Evolutionary conservation across 2,329 filamentous ascomycete genomes (phyloP).

Genomic region (Colletotrichum lentis): DNA sequence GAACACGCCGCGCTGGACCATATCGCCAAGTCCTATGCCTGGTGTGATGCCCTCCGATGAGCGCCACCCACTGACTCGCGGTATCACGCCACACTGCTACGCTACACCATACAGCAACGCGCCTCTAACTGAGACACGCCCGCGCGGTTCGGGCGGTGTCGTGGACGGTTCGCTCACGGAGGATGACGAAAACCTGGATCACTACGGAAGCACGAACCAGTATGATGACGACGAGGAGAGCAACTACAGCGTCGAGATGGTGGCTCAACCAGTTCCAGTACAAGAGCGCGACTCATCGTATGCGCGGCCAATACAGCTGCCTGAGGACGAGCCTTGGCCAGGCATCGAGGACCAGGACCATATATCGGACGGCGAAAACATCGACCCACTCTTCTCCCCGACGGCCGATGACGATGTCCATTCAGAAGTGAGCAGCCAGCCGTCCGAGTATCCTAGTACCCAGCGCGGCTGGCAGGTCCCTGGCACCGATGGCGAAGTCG

Average conservation of each 20-base stretch:
- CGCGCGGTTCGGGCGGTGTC: constrained; percentile 29
- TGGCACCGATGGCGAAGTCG: constrained; percentile 40
- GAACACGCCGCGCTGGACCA: constrained; percentile 65
- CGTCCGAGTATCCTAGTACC: constrained; percentile 65
- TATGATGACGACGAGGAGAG: constrained; percentile 45
- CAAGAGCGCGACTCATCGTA: constrained; percentile 41
- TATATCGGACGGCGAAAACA: constrained; percentile 60
- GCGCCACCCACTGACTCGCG: constrained; percentile 48
- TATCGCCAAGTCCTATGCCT: constrained; percentile 56
- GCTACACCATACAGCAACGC: constrained; percentile 77
- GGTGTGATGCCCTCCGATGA: constrained; percentile 45
- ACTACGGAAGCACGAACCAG: constrained; percentile 43
- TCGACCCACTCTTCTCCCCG: constrained; percentile 51
- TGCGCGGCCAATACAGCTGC: constrained; percentile 48
- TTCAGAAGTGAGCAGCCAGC: constrained; percentile 57
- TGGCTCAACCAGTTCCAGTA: constrained; percentile 39
- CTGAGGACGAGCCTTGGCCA: constrained; percentile 65
- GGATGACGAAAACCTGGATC: constrained; percentile 44
- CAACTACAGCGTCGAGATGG: constrained; percentile 43
- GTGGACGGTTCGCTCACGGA: constrained; percentile 42
- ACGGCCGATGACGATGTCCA: constrained; percentile 45
- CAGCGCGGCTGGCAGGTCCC: constrained; percentile 52
- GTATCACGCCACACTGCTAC: constrained; percentile 72
- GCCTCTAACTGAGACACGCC: constrained; percentile 54
- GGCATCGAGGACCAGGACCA: constrained; percentile 62